Evolutionary conservation across 192 early-diverging fungal genomes (phyloP).

Genomic region (Podila horticola): DNA sequence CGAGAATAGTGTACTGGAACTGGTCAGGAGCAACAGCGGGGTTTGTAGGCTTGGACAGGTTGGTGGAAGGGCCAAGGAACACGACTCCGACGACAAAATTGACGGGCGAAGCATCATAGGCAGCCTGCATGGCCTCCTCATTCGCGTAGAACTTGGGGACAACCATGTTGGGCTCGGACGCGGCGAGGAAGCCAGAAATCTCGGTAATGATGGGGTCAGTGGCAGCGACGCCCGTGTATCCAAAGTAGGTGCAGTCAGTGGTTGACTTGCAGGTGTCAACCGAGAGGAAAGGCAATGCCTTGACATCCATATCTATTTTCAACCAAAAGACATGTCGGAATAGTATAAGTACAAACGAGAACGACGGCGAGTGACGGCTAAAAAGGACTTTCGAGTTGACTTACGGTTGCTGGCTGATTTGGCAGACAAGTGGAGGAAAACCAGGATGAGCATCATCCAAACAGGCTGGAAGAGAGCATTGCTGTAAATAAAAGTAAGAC

Average conservation of each 20-base stretch:
- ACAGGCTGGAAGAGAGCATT: conserved; percentile 49
- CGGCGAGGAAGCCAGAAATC: conserved; percentile 39
- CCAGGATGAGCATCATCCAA: conserved; percentile 52
- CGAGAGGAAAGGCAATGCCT: conserved; percentile 38
- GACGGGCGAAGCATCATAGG: conserved; percentile 44
- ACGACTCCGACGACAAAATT: conserved; percentile 51
- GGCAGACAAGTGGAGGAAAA: conserved; percentile 49
- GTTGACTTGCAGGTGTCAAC: conserved; percentile 37
- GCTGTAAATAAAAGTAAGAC: not conserved
- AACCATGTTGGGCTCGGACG: conserved; percentile 44
- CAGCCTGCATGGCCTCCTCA: conserved; percentile 36
- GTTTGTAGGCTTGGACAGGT: conserved; percentile 11
- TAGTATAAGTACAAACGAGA: too few species aligned
- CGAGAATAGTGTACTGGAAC: conserved; percentile 45
- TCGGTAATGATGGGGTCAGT: conserved; percentile 49
- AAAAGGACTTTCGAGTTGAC: not conserved
- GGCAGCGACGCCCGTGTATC: conserved; percentile 41
- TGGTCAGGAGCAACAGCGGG: conserved; percentile 2
- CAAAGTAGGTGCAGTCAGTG: conserved; percentile 50
- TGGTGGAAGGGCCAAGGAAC: conserved; percentile 35
- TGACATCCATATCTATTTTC: conserved; percentile 35
- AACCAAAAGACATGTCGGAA: not conserved
- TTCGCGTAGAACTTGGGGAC: conserved; percentile 34
- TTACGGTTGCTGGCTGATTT: conserved; percentile 26
- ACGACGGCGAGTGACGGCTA: too few species aligned